Evolutionary conservation across 768 basidiomycete genomes (phyloP), one percentile per base, ranked within the genome.

Genomic region (Mycena alexandri): DNA sequence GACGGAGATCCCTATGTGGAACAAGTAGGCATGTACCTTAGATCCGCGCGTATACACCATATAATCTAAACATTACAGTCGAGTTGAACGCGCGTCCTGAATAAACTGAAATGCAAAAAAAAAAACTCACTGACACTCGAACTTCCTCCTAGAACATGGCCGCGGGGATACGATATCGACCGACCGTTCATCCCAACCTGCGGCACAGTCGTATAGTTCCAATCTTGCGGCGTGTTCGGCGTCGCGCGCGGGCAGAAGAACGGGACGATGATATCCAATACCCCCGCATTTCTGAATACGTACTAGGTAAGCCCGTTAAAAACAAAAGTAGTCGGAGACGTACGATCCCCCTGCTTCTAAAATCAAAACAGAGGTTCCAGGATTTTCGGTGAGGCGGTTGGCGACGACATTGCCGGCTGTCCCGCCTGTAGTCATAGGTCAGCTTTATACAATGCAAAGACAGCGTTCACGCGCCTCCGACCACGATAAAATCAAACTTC

Each of bases 341-440:
- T 46, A 77, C 75, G 67, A 67, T 42, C 56, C 59, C 7, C 76
- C 76, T 34, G 76, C 76, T 65, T 77, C 76, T 17, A 77, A 62
- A n/a, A 77, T 56, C 24, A 77, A 69, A 14, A 77, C 73, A 13
- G 63, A 65, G 54, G 67, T 34, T 11, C 47, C 52, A 2, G 61
- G 21, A 48, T 79, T 63, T 50, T 77, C 75, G 0, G 74, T 67
- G 5, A 77, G 71, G 24, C 76, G 63, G 52, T 67, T 74, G 1
- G 76, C 75, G 2, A 77, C 59, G 19, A 76, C 76, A 53, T 67
- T 72, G 19, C 76, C 76, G 8, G 74, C 74, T 9, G 74, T 74
- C 17, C 76, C 76, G 53, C 65, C 65, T 38, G 14, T 2, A 38
- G 2, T 72, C 38, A 42, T 22, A 11, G n/a, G 47, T 41, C 12